Evolutionary conservation across 2,329 filamentous ascomycete species (phyloP), one percentile per base, ranked within the genome.

Genomic region (Aspergillus sp.): DNA sequence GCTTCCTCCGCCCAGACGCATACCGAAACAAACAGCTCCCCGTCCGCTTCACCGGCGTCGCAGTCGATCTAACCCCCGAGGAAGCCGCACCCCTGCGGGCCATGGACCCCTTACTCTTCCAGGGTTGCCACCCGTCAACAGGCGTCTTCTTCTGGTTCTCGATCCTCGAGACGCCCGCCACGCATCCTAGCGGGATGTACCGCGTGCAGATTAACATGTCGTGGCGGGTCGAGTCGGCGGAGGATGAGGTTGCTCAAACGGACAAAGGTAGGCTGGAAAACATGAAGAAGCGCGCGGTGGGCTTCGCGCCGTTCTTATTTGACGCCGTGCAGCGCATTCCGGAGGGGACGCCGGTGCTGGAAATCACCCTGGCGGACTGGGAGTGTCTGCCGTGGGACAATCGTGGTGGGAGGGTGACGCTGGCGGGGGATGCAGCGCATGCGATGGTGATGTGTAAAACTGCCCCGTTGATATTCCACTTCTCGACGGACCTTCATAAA

Each of bases 61-160:
- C 67, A 1, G 64, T 71, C 0, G 62, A 69, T 23, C 79, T 80
- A 19, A 85, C 84, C 50, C 79, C 79, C 5, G 85, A 79, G 0
- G 83, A 86, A 71, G 85, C 86, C 68, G 76, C 82, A 47, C 84
- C 85, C 61, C 80, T 85, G 69, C 87, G 84, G 0, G 83, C 84
- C 0, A 79, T 84, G 43, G 84, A 77, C 65, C 75, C 86, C 68
- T 46, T 71, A 11, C 57, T 19, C 19, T 19, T 19, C 19, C 19
- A 19, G 19, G 19, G 70, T 5, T 72, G 69, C 28, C 61, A 72
- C 45, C 69, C 70, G 5, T 45, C 45, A 3, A 66, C 70, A 0
- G 70, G 70, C 0, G 57, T 65, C 6, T 70, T 67, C 59, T 65
- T 72, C 62, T 68, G 72, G 72, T 72, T 72, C 30, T 73, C 71